Conservation (phyloP, 805 yeast genomes). For the Sungouiella blattae region DNA sequence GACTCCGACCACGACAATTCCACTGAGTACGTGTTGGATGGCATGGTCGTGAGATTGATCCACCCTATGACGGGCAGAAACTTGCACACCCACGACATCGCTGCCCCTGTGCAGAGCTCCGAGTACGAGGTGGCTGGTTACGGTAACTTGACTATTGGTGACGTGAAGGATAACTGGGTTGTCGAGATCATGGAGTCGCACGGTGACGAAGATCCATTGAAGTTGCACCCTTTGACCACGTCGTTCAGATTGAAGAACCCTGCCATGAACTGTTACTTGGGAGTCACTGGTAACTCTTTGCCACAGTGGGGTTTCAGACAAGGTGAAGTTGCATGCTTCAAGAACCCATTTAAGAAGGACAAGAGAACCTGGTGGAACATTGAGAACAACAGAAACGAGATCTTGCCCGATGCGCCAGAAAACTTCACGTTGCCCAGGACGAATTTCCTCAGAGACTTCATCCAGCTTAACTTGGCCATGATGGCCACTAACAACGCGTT, state of each 20-base stretch:
- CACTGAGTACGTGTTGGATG: conserved; percentile 47
- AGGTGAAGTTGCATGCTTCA: conserved; percentile 87
- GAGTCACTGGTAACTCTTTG: conserved; percentile 73
- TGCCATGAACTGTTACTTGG: conserved; percentile 75
- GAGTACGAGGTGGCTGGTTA: conserved; percentile 69
- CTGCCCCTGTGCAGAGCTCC: conserved; percentile 56
- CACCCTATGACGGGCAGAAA: conserved; percentile 64
- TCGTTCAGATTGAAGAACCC: conserved; percentile 72
- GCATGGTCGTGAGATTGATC: conserved; percentile 56
- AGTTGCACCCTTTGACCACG: conserved; percentile 77
- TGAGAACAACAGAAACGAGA: conserved; percentile 62
- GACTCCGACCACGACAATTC: conserved; percentile 28
- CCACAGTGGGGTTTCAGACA: conserved; percentile 99
- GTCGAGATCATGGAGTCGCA: conserved; percentile 64
- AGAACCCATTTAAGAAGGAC: conserved; percentile 64
- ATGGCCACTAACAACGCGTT: conserved; percentile 81
- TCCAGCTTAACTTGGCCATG: conserved; percentile 74
- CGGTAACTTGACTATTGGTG: conserved; percentile 64
- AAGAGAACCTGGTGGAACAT: conserved; percentile 89
- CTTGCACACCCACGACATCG: conserved; percentile 67
- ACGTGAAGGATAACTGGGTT: conserved; percentile 73
- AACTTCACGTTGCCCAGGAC: conserved; percentile 61
- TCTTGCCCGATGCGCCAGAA: conserved; percentile 56
- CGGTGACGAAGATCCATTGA: conserved; percentile 48
- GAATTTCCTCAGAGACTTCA: conserved; percentile 61